A percentile compares a stretch with the other conserved stretches of the same genome.
Conservation (phyloP, 768 basidiomycete genomes). For the Macrolepiota albuminosa region DNA sequence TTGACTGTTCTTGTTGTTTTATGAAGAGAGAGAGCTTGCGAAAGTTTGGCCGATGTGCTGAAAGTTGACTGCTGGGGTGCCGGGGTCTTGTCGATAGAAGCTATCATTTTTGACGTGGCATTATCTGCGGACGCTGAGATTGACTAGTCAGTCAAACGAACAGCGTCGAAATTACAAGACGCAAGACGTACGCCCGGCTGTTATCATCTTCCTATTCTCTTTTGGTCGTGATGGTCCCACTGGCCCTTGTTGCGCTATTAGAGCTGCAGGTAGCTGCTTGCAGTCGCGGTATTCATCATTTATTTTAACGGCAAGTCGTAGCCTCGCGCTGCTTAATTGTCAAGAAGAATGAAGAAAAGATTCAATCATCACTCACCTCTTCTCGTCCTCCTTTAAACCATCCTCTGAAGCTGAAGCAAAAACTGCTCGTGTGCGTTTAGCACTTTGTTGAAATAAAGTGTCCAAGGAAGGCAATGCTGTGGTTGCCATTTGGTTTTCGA, state of each 20-base stretch:
- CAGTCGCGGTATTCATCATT: conserved; percentile 86
- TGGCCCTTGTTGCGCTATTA: conserved; percentile 76
- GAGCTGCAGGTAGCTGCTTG: conserved; percentile 76
- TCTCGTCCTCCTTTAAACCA: conserved; percentile 58
- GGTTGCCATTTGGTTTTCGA: conserved; percentile 30
- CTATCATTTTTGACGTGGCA: conserved; percentile 65
- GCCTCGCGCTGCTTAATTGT: conserved; percentile 45
- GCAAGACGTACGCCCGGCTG: conserved; percentile 55
- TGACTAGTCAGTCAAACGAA: conserved; percentile 1
- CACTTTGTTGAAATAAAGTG: conserved; percentile 53
- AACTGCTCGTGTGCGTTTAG: conserved; percentile 69
- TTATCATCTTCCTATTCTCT: conserved; percentile 60
- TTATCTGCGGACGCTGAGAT: conserved; percentile 31
- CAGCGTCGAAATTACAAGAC: conserved; percentile 11
- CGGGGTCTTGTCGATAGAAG: conserved; percentile 72
- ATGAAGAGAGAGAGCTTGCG: conserved; percentile 87
- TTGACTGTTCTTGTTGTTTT: conserved; percentile 93
- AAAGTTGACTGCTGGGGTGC: conserved; percentile 67
- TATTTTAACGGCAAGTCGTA: conserved; percentile 81
- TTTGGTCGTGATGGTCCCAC: conserved; percentile 78
- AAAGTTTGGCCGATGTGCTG: conserved; percentile 57
- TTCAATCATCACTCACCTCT: conserved; percentile 42
- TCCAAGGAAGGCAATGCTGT: conserved; percentile 62
- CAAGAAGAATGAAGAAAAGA: neutral
- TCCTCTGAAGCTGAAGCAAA: conserved; percentile 67